Conservation (phyloP, 2,329 filamentous ascomycete genomes). For the Didymella keratinophila region DNA sequence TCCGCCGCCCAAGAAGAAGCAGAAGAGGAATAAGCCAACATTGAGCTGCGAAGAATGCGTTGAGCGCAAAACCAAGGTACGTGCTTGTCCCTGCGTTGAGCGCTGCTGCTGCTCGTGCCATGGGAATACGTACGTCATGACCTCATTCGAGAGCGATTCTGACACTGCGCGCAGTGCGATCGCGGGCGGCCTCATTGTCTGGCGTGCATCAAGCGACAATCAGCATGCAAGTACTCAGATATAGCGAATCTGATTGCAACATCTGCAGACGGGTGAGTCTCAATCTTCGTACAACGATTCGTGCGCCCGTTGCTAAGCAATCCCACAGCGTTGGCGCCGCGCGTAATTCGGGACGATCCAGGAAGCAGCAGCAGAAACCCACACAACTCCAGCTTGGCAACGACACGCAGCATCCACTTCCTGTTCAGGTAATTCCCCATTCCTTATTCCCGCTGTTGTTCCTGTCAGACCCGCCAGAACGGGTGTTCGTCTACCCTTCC, state of each 20-base stretch:
- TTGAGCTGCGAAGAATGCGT: conserved; percentile 82
- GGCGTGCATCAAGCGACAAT: conserved; percentile 76
- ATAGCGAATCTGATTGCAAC: conserved; percentile 73
- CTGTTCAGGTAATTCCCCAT: conserved; percentile 40
- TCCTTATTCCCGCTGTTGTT: conserved; percentile 25
- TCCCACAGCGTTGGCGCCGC: conserved; percentile 35
- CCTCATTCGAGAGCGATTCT: conserved; percentile 13
- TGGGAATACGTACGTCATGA: conserved; percentile 12
- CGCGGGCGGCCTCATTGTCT: conserved; percentile 67
- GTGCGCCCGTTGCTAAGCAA: conserved; percentile 35
- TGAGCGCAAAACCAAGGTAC: conserved; percentile 80
- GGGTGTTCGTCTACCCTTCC: conserved; percentile 17
- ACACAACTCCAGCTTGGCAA: conserved; percentile 31
- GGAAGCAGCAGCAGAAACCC: conserved; percentile 42
- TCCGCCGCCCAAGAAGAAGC: conserved; percentile 69
- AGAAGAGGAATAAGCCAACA: conserved; percentile 85
- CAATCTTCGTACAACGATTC: conserved; percentile 1
- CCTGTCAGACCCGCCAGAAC: conserved; percentile 23
- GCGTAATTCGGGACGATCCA: conserved; percentile 36
- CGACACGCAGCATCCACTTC: conserved; percentile 33
- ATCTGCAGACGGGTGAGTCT: conserved; percentile 64
- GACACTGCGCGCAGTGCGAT: conserved; percentile 67
- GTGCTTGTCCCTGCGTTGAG: conserved; percentile 29
- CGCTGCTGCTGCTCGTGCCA: not conserved
- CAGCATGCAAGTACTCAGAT: conserved; percentile 76